These are phyloP conservation scores for Solanum hybrid DNA, from an alignment of 305 asterid species.

Conservation along the genomic window DNA sequence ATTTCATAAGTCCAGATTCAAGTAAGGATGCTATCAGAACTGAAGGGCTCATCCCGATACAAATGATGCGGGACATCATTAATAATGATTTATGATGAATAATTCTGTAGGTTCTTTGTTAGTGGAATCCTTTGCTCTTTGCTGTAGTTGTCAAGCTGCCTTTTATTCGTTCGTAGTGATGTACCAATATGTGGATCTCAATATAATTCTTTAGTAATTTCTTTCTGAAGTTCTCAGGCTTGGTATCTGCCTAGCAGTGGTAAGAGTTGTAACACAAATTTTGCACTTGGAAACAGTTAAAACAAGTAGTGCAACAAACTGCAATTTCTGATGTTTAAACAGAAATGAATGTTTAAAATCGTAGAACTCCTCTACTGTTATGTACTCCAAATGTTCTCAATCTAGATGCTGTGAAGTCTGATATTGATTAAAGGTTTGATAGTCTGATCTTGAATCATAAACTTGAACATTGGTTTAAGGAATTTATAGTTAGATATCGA, in stretches of 20 bases:
- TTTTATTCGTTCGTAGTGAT: background rate
- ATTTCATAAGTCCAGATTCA: conserved; percentile 84
- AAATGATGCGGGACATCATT: conserved; percentile 79
- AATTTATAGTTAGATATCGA: background rate
- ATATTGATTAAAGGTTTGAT: background rate
- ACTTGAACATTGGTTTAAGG: background rate
- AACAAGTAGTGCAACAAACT: background rate
- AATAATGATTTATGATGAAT: conserved; percentile 58
- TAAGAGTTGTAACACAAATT: background rate
- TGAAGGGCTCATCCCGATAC: conserved; percentile 91
- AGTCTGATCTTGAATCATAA: background rate
- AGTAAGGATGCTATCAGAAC: conserved; percentile 81
- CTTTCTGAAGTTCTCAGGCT: background rate
- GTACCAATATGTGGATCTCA: background rate
- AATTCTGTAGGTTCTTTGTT: background rate
- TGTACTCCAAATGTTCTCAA: background rate
- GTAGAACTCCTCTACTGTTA: background rate
- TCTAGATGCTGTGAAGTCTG: background rate
- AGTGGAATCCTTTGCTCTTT: background rate
- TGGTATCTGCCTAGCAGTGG: background rate
- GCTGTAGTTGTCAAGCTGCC: background rate
- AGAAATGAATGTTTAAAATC: background rate
- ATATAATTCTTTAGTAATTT: background rate
- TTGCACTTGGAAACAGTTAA: background rate
- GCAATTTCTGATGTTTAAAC: background rate